Percentiles rank a stretch among this genome's conserved stretches.
phyloP scores from a whole-genome alignment of 129 eudicot genomes.

The Centrapalus pauciflorus region DNA sequence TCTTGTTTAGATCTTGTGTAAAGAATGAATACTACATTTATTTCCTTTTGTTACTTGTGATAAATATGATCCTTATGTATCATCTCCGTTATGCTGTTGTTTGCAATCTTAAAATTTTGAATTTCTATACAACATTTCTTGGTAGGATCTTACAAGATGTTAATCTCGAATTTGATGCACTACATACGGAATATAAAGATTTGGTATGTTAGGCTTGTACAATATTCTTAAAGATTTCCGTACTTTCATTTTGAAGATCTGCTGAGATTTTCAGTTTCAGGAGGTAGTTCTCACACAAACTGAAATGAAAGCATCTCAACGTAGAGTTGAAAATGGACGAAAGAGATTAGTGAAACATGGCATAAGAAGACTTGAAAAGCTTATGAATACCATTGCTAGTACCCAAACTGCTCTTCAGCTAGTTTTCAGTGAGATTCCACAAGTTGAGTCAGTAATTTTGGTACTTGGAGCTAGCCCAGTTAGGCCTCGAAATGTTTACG shows the following conservation, averaged over 20 bases:
- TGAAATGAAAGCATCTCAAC: conserved; percentile 47
- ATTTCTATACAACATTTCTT: neutral
- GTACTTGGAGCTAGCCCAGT: conserved; percentile 79
- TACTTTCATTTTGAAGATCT: neutral
- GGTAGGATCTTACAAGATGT: conserved; percentile 84
- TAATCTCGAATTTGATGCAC: conserved; percentile 56
- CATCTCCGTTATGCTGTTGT: neutral
- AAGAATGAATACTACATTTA: neutral
- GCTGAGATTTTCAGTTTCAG: conserved; percentile 35
- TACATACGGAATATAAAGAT: conserved; percentile 57
- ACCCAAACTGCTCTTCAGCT: conserved; percentile 62
- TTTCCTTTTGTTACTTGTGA: neutral
- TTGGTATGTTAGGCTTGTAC: conserved; percentile 52
- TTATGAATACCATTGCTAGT: conserved; percentile 55
- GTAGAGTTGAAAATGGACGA: conserved; percentile 64
- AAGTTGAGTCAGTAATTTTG: conserved; percentile 46
- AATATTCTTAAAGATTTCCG: neutral
- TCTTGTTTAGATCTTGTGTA: neutral
- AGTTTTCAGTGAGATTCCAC: conserved; percentile 58
- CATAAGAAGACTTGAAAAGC: conserved; percentile 67
- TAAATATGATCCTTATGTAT: neutral
- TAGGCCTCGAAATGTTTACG: conserved; percentile 76
- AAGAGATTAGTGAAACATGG: conserved; percentile 80
- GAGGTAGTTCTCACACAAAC: conserved; percentile 46
- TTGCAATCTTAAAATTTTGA: conserved; percentile 10